Conservation (phyloP, 257 asterid genomes). For the Schizonepeta tenuifolia region DNA sequence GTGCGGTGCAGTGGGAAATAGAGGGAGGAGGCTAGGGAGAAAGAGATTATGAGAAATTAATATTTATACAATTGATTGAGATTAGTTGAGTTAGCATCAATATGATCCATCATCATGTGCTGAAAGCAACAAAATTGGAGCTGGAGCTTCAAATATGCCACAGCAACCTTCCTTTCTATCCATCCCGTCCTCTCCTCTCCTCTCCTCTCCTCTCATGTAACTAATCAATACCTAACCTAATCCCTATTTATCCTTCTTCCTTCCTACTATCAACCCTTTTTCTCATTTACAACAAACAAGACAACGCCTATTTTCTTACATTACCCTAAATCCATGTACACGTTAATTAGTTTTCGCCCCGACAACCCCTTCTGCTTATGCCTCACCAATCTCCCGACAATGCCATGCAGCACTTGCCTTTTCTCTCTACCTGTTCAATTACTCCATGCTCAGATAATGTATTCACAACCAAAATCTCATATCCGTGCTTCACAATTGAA, state of each 20-base stretch:
- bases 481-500: too few relatives aligned
- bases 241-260: slow-evolving; percentile 36
- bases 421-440: not conserved
- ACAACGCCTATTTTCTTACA: slow-evolving; percentile 46
- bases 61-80: slow-evolving; percentile 31
- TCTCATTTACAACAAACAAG: slow-evolving; percentile 59
- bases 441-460: not conserved
- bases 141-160: slow-evolving; percentile 44
- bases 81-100: not conserved
- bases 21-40: not conserved
- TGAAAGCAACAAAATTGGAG: slow-evolving; percentile 46
- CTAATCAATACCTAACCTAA: slow-evolving; percentile 22
- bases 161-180: slow-evolving; percentile 42
- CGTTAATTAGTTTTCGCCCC: slow-evolving; percentile 27
- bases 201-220: not conserved
- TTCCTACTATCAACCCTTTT: slow-evolving; percentile 33
- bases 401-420: not conserved
- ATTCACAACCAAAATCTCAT: not conserved
- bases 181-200: too few relatives aligned
- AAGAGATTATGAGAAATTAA: not conserved
- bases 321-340: slow-evolving; percentile 62
- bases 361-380: slow-evolving; percentile 21
- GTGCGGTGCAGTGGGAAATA: not conserved
- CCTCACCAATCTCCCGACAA: not conserved
- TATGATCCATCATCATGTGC: not conserved